Percentiles rank a stretch among this genome's conserved stretches.
Evolutionary conservation across 306 rosid genomes (phyloP).

Genomic region (Prunus mira): DNA sequence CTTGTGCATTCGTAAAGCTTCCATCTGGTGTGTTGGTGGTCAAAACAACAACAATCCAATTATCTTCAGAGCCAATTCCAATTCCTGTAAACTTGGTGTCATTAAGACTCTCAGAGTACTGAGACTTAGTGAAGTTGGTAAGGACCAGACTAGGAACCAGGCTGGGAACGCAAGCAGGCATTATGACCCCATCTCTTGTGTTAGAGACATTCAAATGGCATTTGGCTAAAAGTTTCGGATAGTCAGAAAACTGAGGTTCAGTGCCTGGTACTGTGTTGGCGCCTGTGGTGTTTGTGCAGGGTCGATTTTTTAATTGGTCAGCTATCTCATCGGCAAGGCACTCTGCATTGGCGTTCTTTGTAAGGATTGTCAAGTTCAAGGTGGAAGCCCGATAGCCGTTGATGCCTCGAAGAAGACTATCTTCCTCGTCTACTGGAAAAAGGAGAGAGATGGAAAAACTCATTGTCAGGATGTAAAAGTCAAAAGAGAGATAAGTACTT

Average conservation of each 20-base stretch:
- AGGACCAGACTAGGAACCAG: conserved; percentile 57
- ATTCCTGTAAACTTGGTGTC: conserved; percentile 65
- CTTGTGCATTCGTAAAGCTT: conserved; percentile 48
- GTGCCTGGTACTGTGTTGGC: conserved; percentile 88
- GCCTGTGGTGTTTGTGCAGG: conserved; percentile 87
- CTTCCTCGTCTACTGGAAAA: conserved; percentile 57
- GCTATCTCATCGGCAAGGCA: conserved; percentile 79
- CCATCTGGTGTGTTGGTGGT: conserved; percentile 72
- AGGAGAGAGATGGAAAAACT: not conserved
- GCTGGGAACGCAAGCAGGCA: conserved; percentile 88
- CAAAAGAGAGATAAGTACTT: not conserved
- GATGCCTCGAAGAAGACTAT: conserved; percentile 64
- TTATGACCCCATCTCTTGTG: conserved; percentile 64
- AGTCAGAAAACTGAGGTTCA: conserved; percentile 72
- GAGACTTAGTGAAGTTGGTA: conserved; percentile 73
- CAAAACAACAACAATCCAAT: conserved; percentile 80
- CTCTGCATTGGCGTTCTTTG: conserved; percentile 62
- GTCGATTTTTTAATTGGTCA: conserved; percentile 72
- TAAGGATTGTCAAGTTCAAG: conserved; percentile 52
- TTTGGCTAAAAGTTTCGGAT: conserved; percentile 56
- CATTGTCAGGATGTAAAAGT: conserved; percentile 16
- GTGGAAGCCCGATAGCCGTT: conserved; percentile 51
- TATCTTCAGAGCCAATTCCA: conserved; percentile 71
- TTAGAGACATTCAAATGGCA: conserved; percentile 68
- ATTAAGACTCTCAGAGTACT: conserved; percentile 63